Evolutionary conservation across 495 filamentous ascomycete species (phyloP), one percentile per base, ranked within the genome.

Genomic region (Copromyces sp.): DNA sequence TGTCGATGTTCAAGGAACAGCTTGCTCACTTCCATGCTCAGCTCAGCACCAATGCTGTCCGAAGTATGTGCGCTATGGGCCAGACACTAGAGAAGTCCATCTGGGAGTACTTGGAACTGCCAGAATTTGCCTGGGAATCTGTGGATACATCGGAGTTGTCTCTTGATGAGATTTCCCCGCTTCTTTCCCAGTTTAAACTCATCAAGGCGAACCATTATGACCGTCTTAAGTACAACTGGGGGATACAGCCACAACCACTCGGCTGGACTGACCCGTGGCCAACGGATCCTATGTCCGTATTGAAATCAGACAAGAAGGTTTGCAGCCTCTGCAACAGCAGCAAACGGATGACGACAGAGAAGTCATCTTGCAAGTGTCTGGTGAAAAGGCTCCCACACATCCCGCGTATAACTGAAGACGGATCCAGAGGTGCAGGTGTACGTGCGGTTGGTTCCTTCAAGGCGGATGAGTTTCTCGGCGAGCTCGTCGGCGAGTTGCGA

Each of bases 401-500:
- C 11, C 77, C 74, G 38, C 77, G 75, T 39, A 74, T 79, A 32
- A 59, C 68, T 4, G 74, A 78, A 20, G 73, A 78, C 69, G 69
- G 72, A 3, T 65, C 71, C 20, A 72, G 69, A 41, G 79, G 75
- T 14, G 17, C 20, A 3, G 78, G 78, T 14, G 44, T 80, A 68
- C 79, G 76, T 6, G 68, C 75, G 1, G 24, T 74, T 16, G 78
- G 74, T 2, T 9, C 44, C 1, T 73, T 76, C 69, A 59, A 39
- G 11, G 35, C 41, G 4, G 69, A 70, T 29, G 70, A 73, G 20
- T 42, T 78, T 11, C 72, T 80, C 17, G 79, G 79, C 37, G 78
- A 80, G 70, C 72, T 79, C 4, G 70, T 79, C 9, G 79, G 79
- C 69, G 78, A 79, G 72, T 69, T 80, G 29, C 73, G 75, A 9